Conservation (phyloP, 2,329 filamentous ascomycete genomes). For the Sclerotinia glacialis region DNA sequence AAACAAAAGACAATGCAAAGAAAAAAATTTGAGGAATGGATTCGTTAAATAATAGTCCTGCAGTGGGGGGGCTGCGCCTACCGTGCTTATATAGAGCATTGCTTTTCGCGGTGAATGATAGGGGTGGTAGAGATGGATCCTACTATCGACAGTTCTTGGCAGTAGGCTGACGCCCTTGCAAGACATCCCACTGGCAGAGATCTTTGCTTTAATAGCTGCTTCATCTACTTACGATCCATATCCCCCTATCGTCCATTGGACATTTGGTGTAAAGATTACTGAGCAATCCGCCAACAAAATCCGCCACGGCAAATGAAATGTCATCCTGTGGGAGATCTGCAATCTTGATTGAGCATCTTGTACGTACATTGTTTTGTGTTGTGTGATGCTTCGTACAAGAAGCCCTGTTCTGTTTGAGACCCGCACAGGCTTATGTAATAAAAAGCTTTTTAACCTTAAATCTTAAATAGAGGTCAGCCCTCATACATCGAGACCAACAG, state of each 20-base stretch:
- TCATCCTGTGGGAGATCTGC: not conserved
- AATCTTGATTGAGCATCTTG: not conserved
- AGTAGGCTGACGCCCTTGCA: not conserved
- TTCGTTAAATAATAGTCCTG: not conserved
- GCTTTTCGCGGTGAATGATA: not conserved
- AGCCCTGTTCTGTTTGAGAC: not conserved
- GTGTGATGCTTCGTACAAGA: not conserved
- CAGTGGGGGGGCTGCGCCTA: not conserved
- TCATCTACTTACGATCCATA: not conserved
- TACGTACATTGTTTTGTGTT: slow-evolving; percentile 3
- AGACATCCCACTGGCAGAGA: not conserved
- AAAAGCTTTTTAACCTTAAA: not conserved
- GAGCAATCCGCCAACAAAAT: not conserved
- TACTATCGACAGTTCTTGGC: slow-evolving; percentile 3
- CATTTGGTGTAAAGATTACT: not conserved
- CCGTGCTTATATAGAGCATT: not conserved
- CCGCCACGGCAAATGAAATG: not conserved
- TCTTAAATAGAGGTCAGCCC: not conserved
- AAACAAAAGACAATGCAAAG: not conserved
- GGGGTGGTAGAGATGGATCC: not conserved
- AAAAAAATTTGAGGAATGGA: not conserved
- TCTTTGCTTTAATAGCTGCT: not conserved
- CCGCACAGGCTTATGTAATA: slow-evolving; percentile 4
- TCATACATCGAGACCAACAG: not conserved
- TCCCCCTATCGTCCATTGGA: not conserved